Conservation (phyloP, 2,329 filamentous ascomycete species). For the Talaromyces verruculosus region DNA sequence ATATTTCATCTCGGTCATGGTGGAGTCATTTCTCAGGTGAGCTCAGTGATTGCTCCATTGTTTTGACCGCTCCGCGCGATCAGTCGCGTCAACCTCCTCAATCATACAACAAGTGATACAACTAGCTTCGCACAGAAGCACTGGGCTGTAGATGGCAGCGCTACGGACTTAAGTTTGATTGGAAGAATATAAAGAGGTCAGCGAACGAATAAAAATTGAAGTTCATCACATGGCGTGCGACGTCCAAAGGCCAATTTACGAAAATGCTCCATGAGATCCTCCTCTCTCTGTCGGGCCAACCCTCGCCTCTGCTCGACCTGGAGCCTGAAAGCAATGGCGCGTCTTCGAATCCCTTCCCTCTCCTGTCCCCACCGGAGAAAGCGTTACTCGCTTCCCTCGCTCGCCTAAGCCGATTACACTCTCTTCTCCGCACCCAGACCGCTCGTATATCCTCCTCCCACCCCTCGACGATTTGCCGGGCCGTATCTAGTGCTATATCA, state of each 20-base stretch:
- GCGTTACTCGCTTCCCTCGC: constrained; percentile 76
- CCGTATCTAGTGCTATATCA: constrained; percentile 75
- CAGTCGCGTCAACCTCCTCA: constrained; percentile 14
- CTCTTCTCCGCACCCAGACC: constrained; percentile 67
- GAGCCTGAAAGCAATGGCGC: constrained; percentile 50
- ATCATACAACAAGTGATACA: background rate
- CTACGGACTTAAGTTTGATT: background rate
- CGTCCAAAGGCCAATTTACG: background rate
- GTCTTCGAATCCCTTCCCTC: constrained; percentile 50
- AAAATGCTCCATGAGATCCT: constrained; percentile 97
- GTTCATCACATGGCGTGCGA: constrained; percentile 3
- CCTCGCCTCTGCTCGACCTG: constrained; percentile 76
- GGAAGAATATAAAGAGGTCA: too few relatives aligned
- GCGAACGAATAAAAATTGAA: background rate
- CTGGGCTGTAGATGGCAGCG: background rate
- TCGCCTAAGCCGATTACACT: constrained; percentile 75
- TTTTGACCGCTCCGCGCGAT: constrained; percentile 13
- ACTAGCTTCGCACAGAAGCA: background rate
- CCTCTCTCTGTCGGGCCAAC: constrained; percentile 90
- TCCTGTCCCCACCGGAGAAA: constrained; percentile 74
- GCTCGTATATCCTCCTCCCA: constrained; percentile 68
- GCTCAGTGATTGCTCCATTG: background rate
- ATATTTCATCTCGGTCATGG: background rate
- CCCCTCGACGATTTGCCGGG: constrained; percentile 78
- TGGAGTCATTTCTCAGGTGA: background rate